Percentiles rank a stretch among this genome's conserved stretches.
Conservation (phyloP, 2,329 filamentous ascomycete species). For the Pestalotiopsis fici region DNA sequence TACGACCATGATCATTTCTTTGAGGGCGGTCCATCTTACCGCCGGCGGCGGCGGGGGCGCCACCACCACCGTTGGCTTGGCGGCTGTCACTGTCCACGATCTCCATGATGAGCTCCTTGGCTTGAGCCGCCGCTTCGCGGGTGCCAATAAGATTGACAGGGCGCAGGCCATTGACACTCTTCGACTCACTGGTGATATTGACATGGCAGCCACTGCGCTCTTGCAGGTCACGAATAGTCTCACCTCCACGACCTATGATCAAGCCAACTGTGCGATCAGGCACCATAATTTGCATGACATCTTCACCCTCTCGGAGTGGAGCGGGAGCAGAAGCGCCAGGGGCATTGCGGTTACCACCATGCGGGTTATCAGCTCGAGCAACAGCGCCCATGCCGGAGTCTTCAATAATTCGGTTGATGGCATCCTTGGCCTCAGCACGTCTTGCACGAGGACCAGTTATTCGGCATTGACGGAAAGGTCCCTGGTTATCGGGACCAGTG, state of each 20-base stretch:
- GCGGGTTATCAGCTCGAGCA: slow-evolving; percentile 43
- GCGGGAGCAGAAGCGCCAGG: slow-evolving; percentile 16
- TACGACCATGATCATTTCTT: slow-evolving; percentile 40
- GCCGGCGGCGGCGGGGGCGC: slow-evolving; percentile 35
- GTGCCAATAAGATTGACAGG: slow-evolving; percentile 90
- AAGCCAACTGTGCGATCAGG: slow-evolving; percentile 89
- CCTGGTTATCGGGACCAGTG: slow-evolving; percentile 70
- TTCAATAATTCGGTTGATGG: slow-evolving; percentile 86
- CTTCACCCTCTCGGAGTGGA: slow-evolving; percentile 74
- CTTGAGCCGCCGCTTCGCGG: slow-evolving; percentile 70
- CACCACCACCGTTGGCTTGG: slow-evolving; percentile 33
- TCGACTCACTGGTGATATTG: slow-evolving; percentile 91
- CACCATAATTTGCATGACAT: slow-evolving; percentile 91
- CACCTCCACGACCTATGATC: slow-evolving; percentile 90
- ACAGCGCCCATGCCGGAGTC: slow-evolving; percentile 68
- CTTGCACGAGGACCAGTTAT: slow-evolving; percentile 75
- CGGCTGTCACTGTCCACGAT: slow-evolving; percentile 90
- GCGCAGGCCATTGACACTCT: slow-evolving; percentile 86
- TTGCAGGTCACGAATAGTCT: slow-evolving; percentile 90
- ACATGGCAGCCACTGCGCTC: slow-evolving; percentile 93
- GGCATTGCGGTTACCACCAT: slow-evolving; percentile 19
- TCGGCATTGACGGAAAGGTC: slow-evolving; percentile 79
- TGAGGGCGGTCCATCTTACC: slow-evolving; percentile 25
- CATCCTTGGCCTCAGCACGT: slow-evolving; percentile 75
- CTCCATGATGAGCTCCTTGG: slow-evolving; percentile 87